These are phyloP conservation scores for Phaeosphaeria sp. DNA, from an alignment of 2,329 filamentous ascomycete genomes.

Conservation along the genomic window DNA sequence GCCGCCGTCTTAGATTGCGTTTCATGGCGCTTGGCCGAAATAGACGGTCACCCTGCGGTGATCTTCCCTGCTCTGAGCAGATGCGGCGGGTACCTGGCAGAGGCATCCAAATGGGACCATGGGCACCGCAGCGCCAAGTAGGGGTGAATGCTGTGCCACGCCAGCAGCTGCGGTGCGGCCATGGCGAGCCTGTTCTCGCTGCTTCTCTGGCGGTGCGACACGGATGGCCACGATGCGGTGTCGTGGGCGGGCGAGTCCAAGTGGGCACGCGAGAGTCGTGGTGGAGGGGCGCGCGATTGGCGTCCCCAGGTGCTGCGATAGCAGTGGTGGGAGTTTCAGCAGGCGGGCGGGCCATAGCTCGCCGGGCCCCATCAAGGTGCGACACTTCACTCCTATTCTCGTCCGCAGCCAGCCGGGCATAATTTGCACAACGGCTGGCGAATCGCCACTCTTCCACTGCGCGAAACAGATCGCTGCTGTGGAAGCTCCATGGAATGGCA, in stretches of 20 bases:
- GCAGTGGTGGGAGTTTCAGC: conserved; percentile 4
- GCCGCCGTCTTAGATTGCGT: conserved; percentile 33
- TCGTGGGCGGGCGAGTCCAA: background rate
- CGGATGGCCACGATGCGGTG: conserved; percentile 5
- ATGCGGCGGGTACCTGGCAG: conserved; percentile 37
- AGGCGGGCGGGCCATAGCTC: background rate
- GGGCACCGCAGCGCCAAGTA: background rate
- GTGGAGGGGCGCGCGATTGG: conserved; percentile 12
- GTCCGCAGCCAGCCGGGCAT: background rate
- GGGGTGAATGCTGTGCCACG: background rate
- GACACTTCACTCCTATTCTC: background rate
- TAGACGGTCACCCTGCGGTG: conserved; percentile 35
- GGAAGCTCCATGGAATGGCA: background rate
- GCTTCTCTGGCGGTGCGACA: conserved; percentile 4
- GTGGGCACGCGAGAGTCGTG: conserved; percentile 4
- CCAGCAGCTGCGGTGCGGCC: background rate
- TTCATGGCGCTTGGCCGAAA: conserved; percentile 43
- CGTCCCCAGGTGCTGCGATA: conserved; percentile 3
- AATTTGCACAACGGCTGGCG: conserved; percentile 1
- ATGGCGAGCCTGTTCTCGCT: background rate
- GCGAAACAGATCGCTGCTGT: background rate
- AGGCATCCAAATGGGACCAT: conserved; percentile 12
- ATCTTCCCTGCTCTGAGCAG: conserved; percentile 38
- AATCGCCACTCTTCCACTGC: conserved; percentile 9
- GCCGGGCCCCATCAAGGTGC: background rate